Percentiles rank a stretch among this genome's conserved stretches.
Evolutionary conservation across 331 rosid species (phyloP).

Genomic region (Cydonia oblonga): DNA sequence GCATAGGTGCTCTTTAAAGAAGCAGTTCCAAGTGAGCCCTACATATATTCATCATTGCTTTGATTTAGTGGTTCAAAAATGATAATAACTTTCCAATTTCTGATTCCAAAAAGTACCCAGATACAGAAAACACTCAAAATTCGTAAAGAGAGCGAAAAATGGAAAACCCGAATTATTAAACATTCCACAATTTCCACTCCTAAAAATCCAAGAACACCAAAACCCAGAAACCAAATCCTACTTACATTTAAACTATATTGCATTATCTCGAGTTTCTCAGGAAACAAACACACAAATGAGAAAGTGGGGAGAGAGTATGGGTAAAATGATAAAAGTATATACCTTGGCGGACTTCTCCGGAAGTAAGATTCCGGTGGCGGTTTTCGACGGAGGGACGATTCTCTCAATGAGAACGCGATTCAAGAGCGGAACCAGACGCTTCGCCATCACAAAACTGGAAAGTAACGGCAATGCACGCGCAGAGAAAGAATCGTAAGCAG

Average conservation of each 20-base stretch:
- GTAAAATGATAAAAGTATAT: neutral
- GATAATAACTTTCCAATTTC: too few relatives aligned
- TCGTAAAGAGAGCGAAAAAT: neutral
- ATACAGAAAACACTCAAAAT: neutral
- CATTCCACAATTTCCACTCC: neutral
- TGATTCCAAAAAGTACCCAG: too few relatives aligned
- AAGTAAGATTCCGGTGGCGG: slow-evolving; percentile 48
- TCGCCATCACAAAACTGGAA: slow-evolving; percentile 36
- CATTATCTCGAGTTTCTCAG: neutral
- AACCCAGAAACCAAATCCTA: neutral
- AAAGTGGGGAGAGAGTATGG: neutral
- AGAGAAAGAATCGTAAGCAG: too few relatives aligned
- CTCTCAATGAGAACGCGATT: slow-evolving; percentile 69
- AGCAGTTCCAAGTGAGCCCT: too few relatives aligned
- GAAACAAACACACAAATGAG: neutral
- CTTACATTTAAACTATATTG: neutral
- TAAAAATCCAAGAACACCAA: neutral
- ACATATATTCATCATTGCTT: too few relatives aligned
- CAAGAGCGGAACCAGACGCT: slow-evolving; percentile 57
- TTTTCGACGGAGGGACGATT: slow-evolving; percentile 57
- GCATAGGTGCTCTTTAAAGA: too few relatives aligned
- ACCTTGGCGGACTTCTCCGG: slow-evolving; percentile 62
- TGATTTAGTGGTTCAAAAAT: too few relatives aligned
- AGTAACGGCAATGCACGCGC: neutral
- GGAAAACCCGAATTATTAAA: neutral